Percentiles rank a stretch among this genome's conserved stretches.
Conservation (phyloP, 345 rosid genomes). For the Eucalyptus brandiana region DNA sequence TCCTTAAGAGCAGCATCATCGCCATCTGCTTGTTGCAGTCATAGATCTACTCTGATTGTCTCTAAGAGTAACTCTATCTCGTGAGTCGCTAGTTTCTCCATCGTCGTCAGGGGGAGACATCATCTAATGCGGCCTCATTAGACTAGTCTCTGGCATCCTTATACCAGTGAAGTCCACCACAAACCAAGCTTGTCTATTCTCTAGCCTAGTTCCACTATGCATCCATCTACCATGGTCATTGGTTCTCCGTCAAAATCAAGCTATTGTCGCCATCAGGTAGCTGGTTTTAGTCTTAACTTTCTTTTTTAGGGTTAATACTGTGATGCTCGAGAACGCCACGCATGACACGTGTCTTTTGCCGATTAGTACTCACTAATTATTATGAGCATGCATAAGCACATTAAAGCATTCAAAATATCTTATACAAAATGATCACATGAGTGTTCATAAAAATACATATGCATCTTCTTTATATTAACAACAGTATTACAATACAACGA, state of each 20-base stretch:
- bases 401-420: no score
- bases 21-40: background rate
- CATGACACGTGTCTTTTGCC: no score
- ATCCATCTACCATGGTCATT: background rate
- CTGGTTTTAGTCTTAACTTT: background rate
- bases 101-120: background rate
- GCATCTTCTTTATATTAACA: no score
- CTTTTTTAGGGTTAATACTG: no score
- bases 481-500: no score
- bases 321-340: no score
- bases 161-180: background rate
- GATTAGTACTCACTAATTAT: no score
- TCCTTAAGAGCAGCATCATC: background rate
- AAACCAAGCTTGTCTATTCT: background rate
- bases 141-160: background rate
- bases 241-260: background rate
- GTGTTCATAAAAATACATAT: no score
- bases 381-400: no score
- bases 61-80: background rate
- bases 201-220: background rate
- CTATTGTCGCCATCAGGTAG: background rate
- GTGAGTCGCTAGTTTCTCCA: background rate
- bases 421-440: no score
- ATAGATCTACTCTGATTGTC: background rate
- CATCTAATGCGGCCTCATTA: background rate